Evolutionary conservation across 805 yeast genomes (phyloP).

Genomic region (Metschnikowia sp.): DNA sequence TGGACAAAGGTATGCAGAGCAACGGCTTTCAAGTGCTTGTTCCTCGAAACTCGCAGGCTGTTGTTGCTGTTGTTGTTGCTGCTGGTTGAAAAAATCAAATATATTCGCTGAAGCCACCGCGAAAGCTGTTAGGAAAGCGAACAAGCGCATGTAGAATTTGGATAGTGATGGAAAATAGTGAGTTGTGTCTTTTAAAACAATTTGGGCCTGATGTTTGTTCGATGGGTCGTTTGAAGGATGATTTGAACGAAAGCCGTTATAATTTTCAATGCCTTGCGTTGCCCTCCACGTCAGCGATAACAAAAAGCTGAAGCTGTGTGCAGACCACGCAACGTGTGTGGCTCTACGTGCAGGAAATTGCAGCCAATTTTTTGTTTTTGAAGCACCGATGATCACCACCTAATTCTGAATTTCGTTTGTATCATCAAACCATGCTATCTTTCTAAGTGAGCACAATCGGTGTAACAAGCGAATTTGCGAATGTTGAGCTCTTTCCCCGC

Average conservation of each 20-base stretch:
- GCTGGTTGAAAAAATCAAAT: constrained; percentile 32
- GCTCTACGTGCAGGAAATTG: constrained; percentile 1
- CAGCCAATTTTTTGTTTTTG: not conserved
- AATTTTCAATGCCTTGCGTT: no score
- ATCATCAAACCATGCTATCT: no score
- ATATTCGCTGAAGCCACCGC: constrained; percentile 27
- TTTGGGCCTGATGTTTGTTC: no score
- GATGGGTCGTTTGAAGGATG: no score
- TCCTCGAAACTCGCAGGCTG: constrained; percentile 30
- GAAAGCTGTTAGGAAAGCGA: not conserved
- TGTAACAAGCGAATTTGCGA: no score
- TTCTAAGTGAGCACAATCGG: no score
- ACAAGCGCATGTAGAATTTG: not conserved
- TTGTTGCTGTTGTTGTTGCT: constrained; percentile 6
- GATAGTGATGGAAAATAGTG: not conserved
- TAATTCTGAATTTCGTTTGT: no score
- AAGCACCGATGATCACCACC: no score
- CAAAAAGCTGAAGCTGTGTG: no score
- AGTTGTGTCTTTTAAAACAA: not conserved
- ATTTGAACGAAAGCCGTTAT: no score
- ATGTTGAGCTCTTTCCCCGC: no score
- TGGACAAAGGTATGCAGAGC: constrained; percentile 73
- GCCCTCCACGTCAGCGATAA: constrained; percentile 5
- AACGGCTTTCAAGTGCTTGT: constrained; percentile 40
- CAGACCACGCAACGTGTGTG: no score